Evolutionary conservation across 2,329 filamentous ascomycete species (phyloP).

Genomic region (Clarireedia homoeocarpa): DNA sequence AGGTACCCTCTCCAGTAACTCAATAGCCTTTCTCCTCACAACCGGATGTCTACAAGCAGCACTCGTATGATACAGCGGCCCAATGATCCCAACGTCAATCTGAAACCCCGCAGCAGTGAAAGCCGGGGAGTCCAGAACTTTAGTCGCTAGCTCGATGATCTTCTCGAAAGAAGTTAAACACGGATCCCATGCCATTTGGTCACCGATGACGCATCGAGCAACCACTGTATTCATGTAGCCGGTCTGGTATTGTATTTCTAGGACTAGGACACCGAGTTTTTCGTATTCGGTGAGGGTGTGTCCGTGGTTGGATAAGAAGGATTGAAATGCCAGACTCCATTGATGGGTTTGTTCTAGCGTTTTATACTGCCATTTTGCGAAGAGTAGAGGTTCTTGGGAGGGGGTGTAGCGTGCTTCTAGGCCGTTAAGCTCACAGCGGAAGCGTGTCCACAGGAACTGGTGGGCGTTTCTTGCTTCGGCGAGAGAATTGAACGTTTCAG

Average conservation of each 20-base stretch:
- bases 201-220: background rate
- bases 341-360: constrained; percentile 39
- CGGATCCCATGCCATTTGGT: constrained; percentile 44
- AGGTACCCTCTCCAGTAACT: constrained; percentile 45
- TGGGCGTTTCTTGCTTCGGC: constrained; percentile 47
- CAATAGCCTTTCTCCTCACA: constrained; percentile 51
- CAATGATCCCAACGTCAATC: constrained; percentile 42
- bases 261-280: constrained; percentile 46
- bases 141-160: constrained; percentile 44
- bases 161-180: constrained; percentile 43
- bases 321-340: constrained; percentile 51
- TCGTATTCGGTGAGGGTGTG: constrained; percentile 41
- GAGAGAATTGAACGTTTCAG: constrained; percentile 37
- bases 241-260: constrained; percentile 51
- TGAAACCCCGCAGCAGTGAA: background rate
- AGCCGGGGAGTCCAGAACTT: constrained; percentile 1
- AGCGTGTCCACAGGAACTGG: constrained; percentile 40
- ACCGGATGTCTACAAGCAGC: constrained; percentile 50
- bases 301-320: constrained; percentile 39
- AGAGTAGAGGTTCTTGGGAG: constrained; percentile 34
- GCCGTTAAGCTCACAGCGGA: constrained; percentile 23
- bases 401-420: constrained; percentile 30
- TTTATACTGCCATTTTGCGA: constrained; percentile 26
- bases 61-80: constrained; percentile 50
- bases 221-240: constrained; percentile 19